phyloP scores from a whole-genome alignment of 1,139 yeast species.

The Hyphopichia burtonii region DNA sequence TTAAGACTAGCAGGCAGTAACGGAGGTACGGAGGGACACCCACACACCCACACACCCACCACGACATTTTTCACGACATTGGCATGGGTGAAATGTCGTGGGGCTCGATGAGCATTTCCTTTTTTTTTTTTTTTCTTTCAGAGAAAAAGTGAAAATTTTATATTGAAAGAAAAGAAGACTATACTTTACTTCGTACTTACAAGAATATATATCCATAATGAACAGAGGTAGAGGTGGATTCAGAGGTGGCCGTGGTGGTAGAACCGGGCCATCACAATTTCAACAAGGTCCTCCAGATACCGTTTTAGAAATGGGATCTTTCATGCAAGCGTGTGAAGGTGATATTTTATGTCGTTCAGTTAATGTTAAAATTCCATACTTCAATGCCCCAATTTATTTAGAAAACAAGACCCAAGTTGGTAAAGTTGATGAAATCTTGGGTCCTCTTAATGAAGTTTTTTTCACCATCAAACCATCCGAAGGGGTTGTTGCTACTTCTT shows the following conservation, averaged over 20 bases:
- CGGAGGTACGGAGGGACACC: background rate
- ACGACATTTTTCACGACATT: background rate
- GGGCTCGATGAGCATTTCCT: constrained; percentile 13
- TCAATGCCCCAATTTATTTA: constrained; percentile 96
- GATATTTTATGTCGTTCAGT: constrained; percentile 96
- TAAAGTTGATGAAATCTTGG: constrained; percentile 96
- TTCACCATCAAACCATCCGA: constrained; percentile 95
- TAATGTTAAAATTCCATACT: constrained; percentile 92
- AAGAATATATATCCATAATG: constrained; percentile 25
- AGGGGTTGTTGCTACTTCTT: constrained; percentile 91
- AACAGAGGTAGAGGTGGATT: constrained; percentile 73
- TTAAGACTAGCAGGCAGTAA: too few relatives aligned
- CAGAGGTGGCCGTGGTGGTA: constrained; percentile 65
- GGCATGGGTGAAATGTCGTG: constrained; percentile 3
- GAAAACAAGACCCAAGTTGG: constrained; percentile 96
- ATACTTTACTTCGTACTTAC: background rate
- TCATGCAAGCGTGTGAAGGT: constrained; percentile 92
- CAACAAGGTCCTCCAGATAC: constrained; percentile 92
- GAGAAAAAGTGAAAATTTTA: constrained; percentile 14
- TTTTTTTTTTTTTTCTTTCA: constrained; percentile 7
- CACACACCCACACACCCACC: too few relatives aligned
- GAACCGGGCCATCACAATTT: constrained; percentile 51
- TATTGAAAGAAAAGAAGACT: constrained; percentile 1
- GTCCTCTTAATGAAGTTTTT: constrained; percentile 94
- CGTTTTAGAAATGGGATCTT: constrained; percentile 92